Percentiles rank a stretch among this genome's conserved stretches.
Conservation (phyloP, 2,329 filamentous ascomycete genomes). For the Pseudocercospora macadamiae region DNA sequence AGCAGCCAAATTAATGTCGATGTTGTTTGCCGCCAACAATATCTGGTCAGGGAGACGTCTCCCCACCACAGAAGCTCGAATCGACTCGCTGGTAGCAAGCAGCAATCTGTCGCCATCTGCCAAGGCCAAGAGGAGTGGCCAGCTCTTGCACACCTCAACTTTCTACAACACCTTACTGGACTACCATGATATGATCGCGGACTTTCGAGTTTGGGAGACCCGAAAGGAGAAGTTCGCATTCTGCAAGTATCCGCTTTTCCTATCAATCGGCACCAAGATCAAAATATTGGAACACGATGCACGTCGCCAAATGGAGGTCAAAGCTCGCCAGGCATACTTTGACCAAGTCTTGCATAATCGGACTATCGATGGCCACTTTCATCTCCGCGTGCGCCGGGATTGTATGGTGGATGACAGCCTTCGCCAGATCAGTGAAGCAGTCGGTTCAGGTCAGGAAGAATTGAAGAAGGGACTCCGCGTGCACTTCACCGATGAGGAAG, state of each 20-base stretch:
- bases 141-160: conserved; percentile 75
- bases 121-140: conserved; percentile 48
- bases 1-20: conserved; percentile 75
- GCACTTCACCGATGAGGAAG: conserved; percentile 84
- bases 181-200: conserved; percentile 78
- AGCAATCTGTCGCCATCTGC: conserved; percentile 33
- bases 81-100: conserved; percentile 32
- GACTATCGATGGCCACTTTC: conserved; percentile 69
- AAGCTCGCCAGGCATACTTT: conserved; percentile 87
- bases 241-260: conserved; percentile 88
- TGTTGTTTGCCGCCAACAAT: conserved; percentile 83
- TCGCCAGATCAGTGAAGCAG: conserved; percentile 79
- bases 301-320: conserved; percentile 83
- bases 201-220: conserved; percentile 87
- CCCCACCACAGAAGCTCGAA: conserved; percentile 7
- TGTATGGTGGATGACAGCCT: conserved; percentile 89
- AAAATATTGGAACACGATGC: conserved; percentile 88
- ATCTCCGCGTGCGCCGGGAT: conserved; percentile 76
- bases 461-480: conserved; percentile 89
- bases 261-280: conserved; percentile 92
- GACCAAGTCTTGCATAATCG: conserved; percentile 79
- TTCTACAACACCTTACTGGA: conserved; percentile 90
- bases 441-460: conserved; percentile 78
- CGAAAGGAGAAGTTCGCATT: conserved; percentile 77
- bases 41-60: conserved; percentile 40